These are phyloP conservation scores for Heimioporus sp. DNA, from an alignment of 768 basidiomycete species.

Conservation along the genomic window DNA sequence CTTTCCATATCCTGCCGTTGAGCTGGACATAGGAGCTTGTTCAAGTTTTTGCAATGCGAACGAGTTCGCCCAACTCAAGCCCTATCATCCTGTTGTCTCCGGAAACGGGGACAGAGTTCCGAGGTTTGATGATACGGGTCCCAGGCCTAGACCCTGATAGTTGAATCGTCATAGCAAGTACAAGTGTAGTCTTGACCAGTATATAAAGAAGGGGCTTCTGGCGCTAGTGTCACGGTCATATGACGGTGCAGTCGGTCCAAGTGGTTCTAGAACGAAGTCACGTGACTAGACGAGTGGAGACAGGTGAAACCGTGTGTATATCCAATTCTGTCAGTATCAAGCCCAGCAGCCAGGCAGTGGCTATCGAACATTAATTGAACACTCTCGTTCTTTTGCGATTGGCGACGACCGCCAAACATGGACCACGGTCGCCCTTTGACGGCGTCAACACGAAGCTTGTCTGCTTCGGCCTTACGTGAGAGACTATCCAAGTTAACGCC, in stretches of 20 bases:
- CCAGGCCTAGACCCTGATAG: no score
- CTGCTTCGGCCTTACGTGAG: slow-evolving; percentile 61
- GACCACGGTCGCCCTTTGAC: slow-evolving; percentile 32
- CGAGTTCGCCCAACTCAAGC: no score
- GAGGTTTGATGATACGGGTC: no score
- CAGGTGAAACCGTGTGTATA: background rate
- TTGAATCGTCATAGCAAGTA: no score
- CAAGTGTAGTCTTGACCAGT: no score
- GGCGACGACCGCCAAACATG: slow-evolving; percentile 23
- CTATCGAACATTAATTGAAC: background rate
- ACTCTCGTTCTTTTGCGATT: background rate
- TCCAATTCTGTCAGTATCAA: slow-evolving; percentile 1
- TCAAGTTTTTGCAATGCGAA: no score
- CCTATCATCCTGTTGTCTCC: no score
- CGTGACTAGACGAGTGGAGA: background rate
- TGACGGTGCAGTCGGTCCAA: background rate
- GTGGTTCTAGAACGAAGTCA: background rate
- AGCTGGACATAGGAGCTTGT: no score
- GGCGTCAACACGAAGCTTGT: slow-evolving; percentile 49
- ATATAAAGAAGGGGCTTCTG: no score
- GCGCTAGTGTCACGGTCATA: no score
- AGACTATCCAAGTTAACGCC: slow-evolving; percentile 57
- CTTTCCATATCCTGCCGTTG: no score
- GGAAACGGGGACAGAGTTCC: no score
- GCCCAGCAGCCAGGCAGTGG: background rate